These are phyloP conservation scores for Wallemia mellicola DNA, from an alignment of 1,284 basidiomycete genomes.

Conservation along the genomic window DNA sequence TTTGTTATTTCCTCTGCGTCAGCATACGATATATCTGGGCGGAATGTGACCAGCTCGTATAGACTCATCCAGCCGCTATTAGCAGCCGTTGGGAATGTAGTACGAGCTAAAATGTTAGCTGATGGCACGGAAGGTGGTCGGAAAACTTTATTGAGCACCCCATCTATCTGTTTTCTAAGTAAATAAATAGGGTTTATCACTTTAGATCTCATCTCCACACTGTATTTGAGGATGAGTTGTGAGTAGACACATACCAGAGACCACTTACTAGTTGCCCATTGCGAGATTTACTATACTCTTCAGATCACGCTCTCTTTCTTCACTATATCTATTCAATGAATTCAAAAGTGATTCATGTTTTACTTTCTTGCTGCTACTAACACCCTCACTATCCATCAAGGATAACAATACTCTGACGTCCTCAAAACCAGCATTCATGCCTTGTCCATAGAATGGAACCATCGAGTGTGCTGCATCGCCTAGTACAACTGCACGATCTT, in stretches of 20 bases:
- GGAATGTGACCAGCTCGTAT: conserved; percentile 92
- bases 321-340: conserved; percentile 47
- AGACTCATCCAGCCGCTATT: conserved; percentile 60
- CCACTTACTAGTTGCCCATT: conserved; percentile 72
- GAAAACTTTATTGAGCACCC: conserved; percentile 25
- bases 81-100: conserved; percentile 16
- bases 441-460: conserved; percentile 97
- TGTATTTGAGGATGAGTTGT: conserved; percentile 14
- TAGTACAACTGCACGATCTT: conserved; percentile 55
- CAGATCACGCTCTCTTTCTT: conserved; percentile 54
- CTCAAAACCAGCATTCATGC: conserved; percentile 87
- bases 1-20: conserved; percentile 21
- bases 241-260: conserved; percentile 1
- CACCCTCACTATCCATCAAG: conserved; percentile 36
- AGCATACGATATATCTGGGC: conserved; percentile 70
- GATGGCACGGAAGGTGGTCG: conserved; percentile 27
- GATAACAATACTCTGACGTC: conserved; percentile 69
- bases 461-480: conserved; percentile 91
- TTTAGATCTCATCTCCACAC: conserved; percentile 74
- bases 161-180: conserved; percentile 49
- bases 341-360: conserved; percentile 20
- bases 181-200: conserved; percentile 58
- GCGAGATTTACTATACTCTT: conserved; percentile 70
- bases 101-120: conserved; percentile 13
- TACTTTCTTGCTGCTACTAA: conserved; percentile 19